Base-by-base conservation (phyloP, 768 basidiomycete species). In the Pilatotrama ljubarskyi region DNA sequence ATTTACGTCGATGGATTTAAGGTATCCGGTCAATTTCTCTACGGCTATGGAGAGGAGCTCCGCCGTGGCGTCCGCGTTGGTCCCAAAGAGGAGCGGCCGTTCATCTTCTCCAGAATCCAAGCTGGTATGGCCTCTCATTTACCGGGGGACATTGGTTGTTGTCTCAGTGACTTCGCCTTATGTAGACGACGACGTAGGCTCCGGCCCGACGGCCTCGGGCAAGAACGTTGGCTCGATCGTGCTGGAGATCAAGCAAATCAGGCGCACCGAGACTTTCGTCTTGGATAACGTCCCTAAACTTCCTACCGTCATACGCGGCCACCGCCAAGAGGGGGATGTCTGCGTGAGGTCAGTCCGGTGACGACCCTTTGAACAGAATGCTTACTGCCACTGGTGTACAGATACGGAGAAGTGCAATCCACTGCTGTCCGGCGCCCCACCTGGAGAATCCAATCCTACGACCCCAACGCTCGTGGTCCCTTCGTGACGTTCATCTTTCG, bases 401-500 rank as follows among this genome's bases (percentile, higher is more conserved):
- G 84, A 2, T 85, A 81, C 61, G 83, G 85, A 9, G 69, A 76
- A 41, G 78, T 84, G 42, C 70, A 60, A 24, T 59, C 51, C 29
- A 68, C 78, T 9, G 71, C 71, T 18, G 67, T 71, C 25, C 85
- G 84, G 61, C 75, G 72, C 55, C 73, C 75, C 4, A 90, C 87
- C 10, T 88, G 84, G 85, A 68, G 73, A 3, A 78, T 86, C 10
- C 72, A 75, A 50, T 75, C 84, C 0, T 76, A 82, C 63, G 81
- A 82, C 29, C 69, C 73, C 25, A 68, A 72, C 15, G 58, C 66
- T 18, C 71, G 71, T 7, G 66, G 69, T 3, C 81, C 85, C n/a
- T 82, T 80, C 54, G 84, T 88, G 24, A 82, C 84, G 15, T 90
- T 90, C 66, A 75, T 82, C 2, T 91, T 90, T 68, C 77, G 84